Evolutionary conservation across 192 early-diverging fungal genomes (phyloP).

Genomic region (Coemansia sp.): DNA sequence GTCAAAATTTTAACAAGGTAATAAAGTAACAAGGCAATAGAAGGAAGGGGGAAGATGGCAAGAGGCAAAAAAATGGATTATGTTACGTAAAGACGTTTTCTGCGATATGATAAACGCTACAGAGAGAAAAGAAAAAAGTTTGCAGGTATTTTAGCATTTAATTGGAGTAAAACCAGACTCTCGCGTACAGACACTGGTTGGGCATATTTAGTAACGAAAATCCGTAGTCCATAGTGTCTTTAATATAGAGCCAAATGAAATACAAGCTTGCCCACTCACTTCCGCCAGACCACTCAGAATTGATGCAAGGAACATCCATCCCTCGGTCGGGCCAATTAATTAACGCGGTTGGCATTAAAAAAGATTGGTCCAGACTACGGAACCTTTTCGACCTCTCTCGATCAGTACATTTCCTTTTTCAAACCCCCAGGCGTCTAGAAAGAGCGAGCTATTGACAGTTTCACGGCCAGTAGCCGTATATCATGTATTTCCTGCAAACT

Average conservation of each 20-base stretch:
- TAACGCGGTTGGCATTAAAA: neutral
- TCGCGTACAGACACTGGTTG: conserved; percentile 1
- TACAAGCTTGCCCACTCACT: neutral
- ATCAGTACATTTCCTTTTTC: neutral
- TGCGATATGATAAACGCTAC: conserved; percentile 5
- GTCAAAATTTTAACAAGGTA: conserved; percentile 2
- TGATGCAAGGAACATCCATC: neutral
- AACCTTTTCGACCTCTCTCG: neutral
- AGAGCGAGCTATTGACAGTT: neutral
- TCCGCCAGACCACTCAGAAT: conserved; percentile 7
- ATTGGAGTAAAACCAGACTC: conserved; percentile 8
- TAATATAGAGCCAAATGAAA: conserved; percentile 6
- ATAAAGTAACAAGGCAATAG: conserved; percentile 1
- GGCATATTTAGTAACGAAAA: neutral
- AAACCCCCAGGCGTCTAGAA: conserved; percentile 1
- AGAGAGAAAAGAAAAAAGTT: conserved; percentile 12
- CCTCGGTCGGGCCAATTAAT: conserved; percentile 2
- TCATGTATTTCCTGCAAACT: neutral
- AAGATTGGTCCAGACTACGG: neutral
- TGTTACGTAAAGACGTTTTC: neutral
- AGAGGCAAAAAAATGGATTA: neutral
- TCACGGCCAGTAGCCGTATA: neutral
- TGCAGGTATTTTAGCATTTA: conserved; percentile 6
- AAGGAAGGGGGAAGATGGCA: neutral
- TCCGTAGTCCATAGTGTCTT: conserved; percentile 2